Conservation (phyloP, 495 filamentous ascomycete species). For the Schizothecium vesticola region DNA sequence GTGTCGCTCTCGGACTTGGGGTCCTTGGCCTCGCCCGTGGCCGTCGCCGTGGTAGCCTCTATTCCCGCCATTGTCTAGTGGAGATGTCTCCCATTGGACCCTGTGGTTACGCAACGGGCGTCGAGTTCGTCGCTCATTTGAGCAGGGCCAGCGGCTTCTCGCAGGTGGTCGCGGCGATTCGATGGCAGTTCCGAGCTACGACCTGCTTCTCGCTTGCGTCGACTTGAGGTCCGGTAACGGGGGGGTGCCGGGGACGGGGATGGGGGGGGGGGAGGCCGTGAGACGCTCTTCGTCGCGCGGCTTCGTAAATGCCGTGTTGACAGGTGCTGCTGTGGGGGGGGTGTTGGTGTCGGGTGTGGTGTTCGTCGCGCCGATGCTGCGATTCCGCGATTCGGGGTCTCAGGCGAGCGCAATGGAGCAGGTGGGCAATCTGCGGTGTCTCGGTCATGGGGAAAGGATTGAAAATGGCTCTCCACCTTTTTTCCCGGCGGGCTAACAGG, state of each 20-base stretch:
- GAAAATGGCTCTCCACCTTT: slow-evolving; percentile 16
- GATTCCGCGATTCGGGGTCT: slow-evolving; percentile 1
- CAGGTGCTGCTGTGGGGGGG: neutral
- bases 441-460: slow-evolving; percentile 4
- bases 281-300: neutral
- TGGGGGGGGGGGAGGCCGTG: neutral
- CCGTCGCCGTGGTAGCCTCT: slow-evolving; percentile 45
- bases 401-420: slow-evolving; percentile 8
- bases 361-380: slow-evolving; percentile 3
- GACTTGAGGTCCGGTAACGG: slow-evolving; percentile 2
- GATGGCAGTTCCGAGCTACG: slow-evolving; percentile 27
- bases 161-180: slow-evolving; percentile 36
- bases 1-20: slow-evolving; percentile 42
- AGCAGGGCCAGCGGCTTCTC: slow-evolving; percentile 44
- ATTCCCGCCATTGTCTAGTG: slow-evolving; percentile 34
- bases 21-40: slow-evolving; percentile 46
- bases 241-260: neutral
- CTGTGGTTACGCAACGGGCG: slow-evolving; percentile 46
- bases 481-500: neutral
- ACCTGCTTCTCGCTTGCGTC: slow-evolving; percentile 6
- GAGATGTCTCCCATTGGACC: slow-evolving; percentile 43
- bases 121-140: slow-evolving; percentile 45
- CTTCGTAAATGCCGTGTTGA: neutral
- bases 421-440: slow-evolving; percentile 1
- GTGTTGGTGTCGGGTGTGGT: neutral